Evolutionary conservation across 768 basidiomycete species (phyloP), one percentile per base, ranked within the genome.

Genomic region (Imleria badia): DNA sequence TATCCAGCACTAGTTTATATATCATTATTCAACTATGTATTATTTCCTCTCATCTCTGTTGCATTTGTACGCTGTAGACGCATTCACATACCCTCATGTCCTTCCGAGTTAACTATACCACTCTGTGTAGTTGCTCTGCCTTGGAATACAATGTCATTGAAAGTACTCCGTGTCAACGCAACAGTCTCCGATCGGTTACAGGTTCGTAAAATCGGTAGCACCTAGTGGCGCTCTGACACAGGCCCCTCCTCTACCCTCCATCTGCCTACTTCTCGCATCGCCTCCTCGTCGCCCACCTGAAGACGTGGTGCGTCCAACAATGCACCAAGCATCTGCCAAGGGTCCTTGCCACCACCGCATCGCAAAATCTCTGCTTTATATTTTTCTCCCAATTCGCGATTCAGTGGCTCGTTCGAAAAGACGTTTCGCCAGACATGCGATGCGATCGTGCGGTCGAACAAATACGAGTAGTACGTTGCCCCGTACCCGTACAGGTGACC

Each of bases 391-490:
- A 81, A 76, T 34, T 80, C 81, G 15, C 96, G 75, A 50, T 78
- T 77, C 15, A 98, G 70, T 0, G 92, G 90, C 41, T 89, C 78
- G 0, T 61, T 56, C 10, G 76, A 73, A 64, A 98, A 98, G 0
- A 96, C 74, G 11, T 83, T 80, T 11, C 75, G 70, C 89, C 92
- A 99, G 0, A 98, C 87, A n/a, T 89, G 81, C 7, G 90, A 90
- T 0, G 97, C 96, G 55, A 99, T 97, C 5, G 94, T 94, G 6
- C 95, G 85, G 61, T 98, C 97, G 60, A 99, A 95, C 13, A 98
- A 79, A 67, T 99, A 99, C 4, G 94, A 94, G 64, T 99, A 99
- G 68, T 99, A 99, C 0, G 94, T 97, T 14, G 96, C 94, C 6
- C 96, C 95, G 62, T 99, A 99, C 3, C 95, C 94, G 65, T 89